Evolutionary conservation across 805 yeast species (phyloP), one percentile per base, ranked within the genome.

Genomic region (Saturnispora hagleri): DNA sequence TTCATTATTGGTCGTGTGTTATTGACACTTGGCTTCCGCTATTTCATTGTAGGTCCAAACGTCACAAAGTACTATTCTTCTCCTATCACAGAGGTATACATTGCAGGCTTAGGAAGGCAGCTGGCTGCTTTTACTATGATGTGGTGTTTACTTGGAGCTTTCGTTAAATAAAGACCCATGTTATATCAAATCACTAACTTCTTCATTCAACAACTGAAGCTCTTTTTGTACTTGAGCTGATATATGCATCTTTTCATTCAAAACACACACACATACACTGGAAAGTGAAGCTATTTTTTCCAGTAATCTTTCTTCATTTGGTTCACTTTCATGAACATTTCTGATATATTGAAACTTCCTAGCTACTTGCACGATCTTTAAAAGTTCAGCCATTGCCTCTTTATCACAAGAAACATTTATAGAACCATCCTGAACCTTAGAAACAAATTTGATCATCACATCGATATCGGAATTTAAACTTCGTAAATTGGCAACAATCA

Each of bases 111-210:
- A 13, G 68, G 75, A 15, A 63, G 79, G 43, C 80, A 77, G 38
- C 54, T 79, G 31, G 72, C 81, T 12, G 75, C 81, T 43, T 80
- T 69, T 57, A 68, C 76, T 8, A 74, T 80, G 75, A 73, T 79
- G 59, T 80, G 85, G 85, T 78, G 83, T 47, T 65, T 80, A 53
- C 67, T 77, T 15, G 72, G 70, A 58, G 81, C 80, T 1, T 57
- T 78, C 51, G 74, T 76, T 6, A 34, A 35, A 15, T 44, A 44
- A 44, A 9, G 38, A 26, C 3, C 10, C 27, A n/a, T 13, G 15
- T 22, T 22, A 22, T 46, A 18, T 38, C 10, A 38, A n/a, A 35
- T 18, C 42, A 18, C 24, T 9, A 20, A 18, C 42, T 38, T 34
- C 33, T 15, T 24, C 31, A 15, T 34, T 13, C 48, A 31, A 31